These are phyloP conservation scores for Pisolithus tinctorius DNA, from an alignment of 768 basidiomycete genomes.

Conservation along the genomic window DNA sequence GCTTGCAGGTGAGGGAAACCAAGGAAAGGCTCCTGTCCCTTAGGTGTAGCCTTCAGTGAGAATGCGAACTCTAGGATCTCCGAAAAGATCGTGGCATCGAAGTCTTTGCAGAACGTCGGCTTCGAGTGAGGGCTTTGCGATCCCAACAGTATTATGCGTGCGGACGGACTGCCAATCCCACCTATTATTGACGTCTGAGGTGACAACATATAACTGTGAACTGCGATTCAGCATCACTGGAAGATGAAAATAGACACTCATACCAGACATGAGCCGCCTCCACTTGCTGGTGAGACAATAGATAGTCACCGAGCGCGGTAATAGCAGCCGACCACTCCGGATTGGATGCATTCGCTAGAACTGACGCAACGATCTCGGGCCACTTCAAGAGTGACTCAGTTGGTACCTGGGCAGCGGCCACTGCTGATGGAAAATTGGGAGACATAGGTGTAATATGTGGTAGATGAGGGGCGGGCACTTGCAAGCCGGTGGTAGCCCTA, in stretches of 20 bases:
- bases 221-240: conserved; percentile 2
- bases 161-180: conserved; percentile 58
- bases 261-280: conserved; percentile 94
- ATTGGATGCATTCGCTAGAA: conserved; percentile 63
- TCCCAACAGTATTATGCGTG: conserved; percentile 71
- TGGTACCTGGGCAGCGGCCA: conserved; percentile 44
- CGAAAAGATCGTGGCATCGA: conserved; percentile 75
- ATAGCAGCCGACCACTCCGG: conserved; percentile 68
- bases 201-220: conserved; percentile 73
- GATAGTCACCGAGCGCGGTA: conserved; percentile 78
- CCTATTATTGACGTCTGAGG: conserved; percentile 72
- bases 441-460: conserved; percentile 51
- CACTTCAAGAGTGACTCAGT: conserved; percentile 64
- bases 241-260: conserved; percentile 19
- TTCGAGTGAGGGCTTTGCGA: conserved; percentile 47
- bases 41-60: conserved; percentile 60
- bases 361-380: conserved; percentile 82
- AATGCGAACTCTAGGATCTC: conserved; percentile 91
- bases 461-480: conserved; percentile 27
- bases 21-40: conserved; percentile 81
- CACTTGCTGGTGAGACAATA: conserved; percentile 62
- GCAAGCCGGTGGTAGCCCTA: conserved; percentile 32
- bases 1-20: conserved; percentile 85
- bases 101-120: conserved; percentile 53
- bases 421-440: conserved; percentile 50